Evolutionary conservation across 176 grass and related monocot genomes (phyloP).

Genomic region (Echinochloa phyllopogon): DNA sequence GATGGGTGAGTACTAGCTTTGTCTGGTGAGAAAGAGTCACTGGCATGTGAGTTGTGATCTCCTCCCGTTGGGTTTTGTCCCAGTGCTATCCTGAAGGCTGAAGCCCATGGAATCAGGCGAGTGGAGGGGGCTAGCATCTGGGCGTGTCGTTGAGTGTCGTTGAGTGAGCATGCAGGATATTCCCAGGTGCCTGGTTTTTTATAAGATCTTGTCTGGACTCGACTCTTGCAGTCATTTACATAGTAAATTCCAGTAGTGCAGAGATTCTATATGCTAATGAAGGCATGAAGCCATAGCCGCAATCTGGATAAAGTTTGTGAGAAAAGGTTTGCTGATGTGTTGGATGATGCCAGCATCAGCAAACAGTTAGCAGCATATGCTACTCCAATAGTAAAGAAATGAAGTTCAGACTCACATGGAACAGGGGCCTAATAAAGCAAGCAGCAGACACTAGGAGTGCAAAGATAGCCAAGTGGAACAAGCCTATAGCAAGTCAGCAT

Average conservation of each 20-base stretch:
- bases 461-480: no score
- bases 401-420: no score
- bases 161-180: background rate
- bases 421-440: no score
- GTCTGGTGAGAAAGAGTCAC: constrained; percentile 26
- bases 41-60: constrained; percentile 24
- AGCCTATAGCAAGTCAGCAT: background rate
- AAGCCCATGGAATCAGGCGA: constrained; percentile 45
- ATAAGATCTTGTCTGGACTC: constrained; percentile 23
- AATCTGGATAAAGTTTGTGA: constrained; percentile 2
- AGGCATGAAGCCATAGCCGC: background rate
- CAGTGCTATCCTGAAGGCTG: background rate
- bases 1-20: background rate
- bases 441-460: no score
- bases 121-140: constrained; percentile 30
- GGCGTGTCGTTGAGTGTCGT: no score
- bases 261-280: constrained; percentile 6
- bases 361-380: no score
- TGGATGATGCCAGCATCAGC: background rate
- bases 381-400: no score
- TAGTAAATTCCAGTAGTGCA: background rate
- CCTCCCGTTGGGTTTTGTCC: constrained; percentile 38
- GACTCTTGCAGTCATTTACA: background rate
- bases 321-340: background rate
- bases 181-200: constrained; percentile 16